Evolutionary conservation across 23 red algal species (phyloP).

Genomic region (Agarophyton chilense): DNA sequence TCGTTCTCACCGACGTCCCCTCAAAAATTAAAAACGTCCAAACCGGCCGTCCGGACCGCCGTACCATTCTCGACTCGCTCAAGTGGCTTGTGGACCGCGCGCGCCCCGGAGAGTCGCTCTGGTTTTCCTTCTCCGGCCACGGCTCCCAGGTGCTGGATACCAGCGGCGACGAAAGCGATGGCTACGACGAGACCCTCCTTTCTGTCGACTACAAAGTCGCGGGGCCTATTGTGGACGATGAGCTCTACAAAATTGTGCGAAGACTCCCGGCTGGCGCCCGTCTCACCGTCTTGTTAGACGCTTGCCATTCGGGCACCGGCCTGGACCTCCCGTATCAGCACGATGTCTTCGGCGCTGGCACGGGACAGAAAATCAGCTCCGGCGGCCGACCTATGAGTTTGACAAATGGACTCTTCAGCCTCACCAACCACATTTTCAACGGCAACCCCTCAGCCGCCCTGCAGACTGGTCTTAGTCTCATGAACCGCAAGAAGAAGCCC

Average conservation of each 20-base stretch:
- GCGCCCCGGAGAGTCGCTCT: constrained; percentile 53
- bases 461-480: constrained; percentile 44
- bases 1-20: constrained; percentile 70
- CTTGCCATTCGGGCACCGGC: constrained; percentile 76
- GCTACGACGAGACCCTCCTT: constrained; percentile 70
- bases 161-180: constrained; percentile 76
- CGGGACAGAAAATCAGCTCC: constrained; percentile 27
- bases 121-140: constrained; percentile 78
- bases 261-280: constrained; percentile 24
- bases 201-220: constrained; percentile 63
- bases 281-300: constrained; percentile 74
- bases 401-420: constrained; percentile 14
- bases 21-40: constrained; percentile 34
- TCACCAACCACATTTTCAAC: constrained; percentile 41
- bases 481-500: constrained; percentile 56
- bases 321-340: constrained; percentile 72
- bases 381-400: constrained; percentile 25
- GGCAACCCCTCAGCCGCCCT: constrained; percentile 31
- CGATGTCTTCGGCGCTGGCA: constrained; percentile 57
- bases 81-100: constrained; percentile 42
- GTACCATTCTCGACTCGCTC: constrained; percentile 48
- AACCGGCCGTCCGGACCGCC: constrained; percentile 39
- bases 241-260: constrained; percentile 67
- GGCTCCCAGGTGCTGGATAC: constrained; percentile 62
- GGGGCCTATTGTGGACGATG: constrained; percentile 73